Conservation (phyloP, 371 early-diverging fungal species). For the Saksenaea vasiformis region DNA sequence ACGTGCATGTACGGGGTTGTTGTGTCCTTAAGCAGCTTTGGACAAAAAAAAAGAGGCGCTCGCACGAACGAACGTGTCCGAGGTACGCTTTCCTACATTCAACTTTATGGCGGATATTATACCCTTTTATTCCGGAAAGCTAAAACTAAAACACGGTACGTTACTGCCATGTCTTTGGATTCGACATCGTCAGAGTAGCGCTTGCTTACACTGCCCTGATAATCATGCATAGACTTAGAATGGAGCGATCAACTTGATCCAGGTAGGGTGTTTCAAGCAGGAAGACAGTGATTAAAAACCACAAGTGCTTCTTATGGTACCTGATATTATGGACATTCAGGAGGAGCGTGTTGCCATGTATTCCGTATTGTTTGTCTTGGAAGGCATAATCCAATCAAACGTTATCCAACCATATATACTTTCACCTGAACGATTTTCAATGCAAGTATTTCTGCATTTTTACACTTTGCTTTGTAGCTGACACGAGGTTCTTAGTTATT, state of each 20-base stretch:
- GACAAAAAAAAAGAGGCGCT: too few species aligned
- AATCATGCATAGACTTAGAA: neutral
- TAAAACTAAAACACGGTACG: neutral
- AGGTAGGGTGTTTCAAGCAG: neutral
- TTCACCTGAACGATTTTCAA: neutral
- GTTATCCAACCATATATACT: neutral
- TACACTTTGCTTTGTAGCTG: neutral
- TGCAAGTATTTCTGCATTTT: neutral
- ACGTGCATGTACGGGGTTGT: too few species aligned
- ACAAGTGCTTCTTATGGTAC: neutral
- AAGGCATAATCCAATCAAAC: neutral
- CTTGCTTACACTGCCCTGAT: neutral
- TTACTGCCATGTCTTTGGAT: neutral
- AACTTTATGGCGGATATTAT: neutral
- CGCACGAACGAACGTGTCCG: neutral
- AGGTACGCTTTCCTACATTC: neutral
- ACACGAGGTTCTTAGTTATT: neutral
- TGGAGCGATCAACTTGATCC: slow-evolving; percentile 1
- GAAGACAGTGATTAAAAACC: too few species aligned
- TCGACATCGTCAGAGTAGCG: neutral
- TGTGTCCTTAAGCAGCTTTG: too few species aligned
- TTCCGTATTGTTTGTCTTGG: neutral
- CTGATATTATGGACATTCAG: neutral
- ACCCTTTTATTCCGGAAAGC: neutral
- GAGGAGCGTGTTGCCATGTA: slow-evolving; percentile 1